These are phyloP conservation scores for Psidium friedrichsthalianum DNA, from an alignment of 345 rosid species.

Conservation along the genomic window DNA sequence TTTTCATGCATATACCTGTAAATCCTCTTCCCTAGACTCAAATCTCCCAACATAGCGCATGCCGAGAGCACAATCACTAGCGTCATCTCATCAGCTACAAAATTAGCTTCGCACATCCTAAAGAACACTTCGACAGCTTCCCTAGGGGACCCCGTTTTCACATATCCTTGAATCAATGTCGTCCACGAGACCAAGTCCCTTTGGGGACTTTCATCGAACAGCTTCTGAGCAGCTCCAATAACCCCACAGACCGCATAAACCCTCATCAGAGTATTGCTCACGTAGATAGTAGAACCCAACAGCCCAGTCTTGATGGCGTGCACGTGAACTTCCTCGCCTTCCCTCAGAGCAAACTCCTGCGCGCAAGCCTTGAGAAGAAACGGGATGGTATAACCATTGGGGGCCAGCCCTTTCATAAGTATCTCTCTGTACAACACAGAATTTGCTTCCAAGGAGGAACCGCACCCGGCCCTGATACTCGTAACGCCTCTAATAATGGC, in stretches of 20 bases:
- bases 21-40: constrained; percentile 30
- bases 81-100: constrained; percentile 22
- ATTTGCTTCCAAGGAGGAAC: constrained; percentile 7
- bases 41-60: constrained; percentile 30
- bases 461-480: background rate
- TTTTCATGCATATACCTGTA: constrained; percentile 14
- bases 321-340: constrained; percentile 32
- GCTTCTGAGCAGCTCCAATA: constrained; percentile 12
- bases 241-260: constrained; percentile 28
- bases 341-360: constrained; percentile 7
- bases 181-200: constrained; percentile 45
- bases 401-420: constrained; percentile 16
- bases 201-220: constrained; percentile 19
- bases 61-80: constrained; percentile 41
- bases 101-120: constrained; percentile 16
- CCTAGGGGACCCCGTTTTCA: constrained; percentile 16
- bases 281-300: constrained; percentile 21
- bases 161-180: constrained; percentile 36
- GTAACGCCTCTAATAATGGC: constrained; percentile 25
- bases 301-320: constrained; percentile 23
- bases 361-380: constrained; percentile 36
- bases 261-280: constrained; percentile 33
- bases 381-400: constrained; percentile 31
- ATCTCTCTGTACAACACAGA: constrained; percentile 17
- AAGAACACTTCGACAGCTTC: constrained; percentile 25